Percentiles rank a stretch among this genome's conserved stretches.
Evolutionary conservation across 176 grass and related monocot species (phyloP).

Genomic region (Eremochloa ophiuroides): DNA sequence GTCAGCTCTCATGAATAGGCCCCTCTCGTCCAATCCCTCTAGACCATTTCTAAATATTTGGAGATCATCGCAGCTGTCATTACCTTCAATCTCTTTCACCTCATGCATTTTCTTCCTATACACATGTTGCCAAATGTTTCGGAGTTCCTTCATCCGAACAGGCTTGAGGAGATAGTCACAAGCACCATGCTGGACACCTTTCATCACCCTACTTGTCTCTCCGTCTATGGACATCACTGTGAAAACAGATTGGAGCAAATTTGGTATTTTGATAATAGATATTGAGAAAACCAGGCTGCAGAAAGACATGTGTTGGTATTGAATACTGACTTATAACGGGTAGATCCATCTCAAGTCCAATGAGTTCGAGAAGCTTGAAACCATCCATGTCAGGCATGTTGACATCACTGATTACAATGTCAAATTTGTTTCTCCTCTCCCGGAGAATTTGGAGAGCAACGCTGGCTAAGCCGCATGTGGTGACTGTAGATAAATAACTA

Average conservation of each 20-base stretch:
- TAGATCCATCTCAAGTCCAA: slow-evolving; percentile 97
- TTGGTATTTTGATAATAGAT: slow-evolving; percentile 34
- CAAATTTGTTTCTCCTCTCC: slow-evolving; percentile 81
- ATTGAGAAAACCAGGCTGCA: slow-evolving; percentile 27
- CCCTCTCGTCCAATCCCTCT: slow-evolving; percentile 73
- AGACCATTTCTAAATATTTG: slow-evolving; percentile 58
- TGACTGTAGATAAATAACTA: slow-evolving; percentile 53
- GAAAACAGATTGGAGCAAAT: slow-evolving; percentile 38
- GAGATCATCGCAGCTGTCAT: slow-evolving; percentile 69
- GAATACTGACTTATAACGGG: slow-evolving; percentile 93
- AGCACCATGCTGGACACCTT: slow-evolving; percentile 97
- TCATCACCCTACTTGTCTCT: slow-evolving; percentile 97
- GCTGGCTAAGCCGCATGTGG: slow-evolving; percentile 79
- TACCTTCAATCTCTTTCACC: slow-evolving; percentile 83
- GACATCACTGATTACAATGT: slow-evolving; percentile 99
- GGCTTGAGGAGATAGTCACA: slow-evolving; percentile 99
- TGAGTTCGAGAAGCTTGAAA: slow-evolving; percentile 97
- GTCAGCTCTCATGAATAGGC: slow-evolving; percentile 44
- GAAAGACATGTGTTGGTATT: slow-evolving; percentile 14
- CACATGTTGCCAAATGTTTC: slow-evolving; percentile 98
- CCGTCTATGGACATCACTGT: slow-evolving; percentile 99
- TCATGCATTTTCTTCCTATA: slow-evolving; percentile 98
- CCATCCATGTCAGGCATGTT: slow-evolving; percentile 99
- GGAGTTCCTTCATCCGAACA: slow-evolving; percentile 96
- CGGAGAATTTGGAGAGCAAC: slow-evolving; percentile 81